Evolutionary conservation across 306 rosid species (phyloP).

Genomic region (Gastrolobium bilobum): DNA sequence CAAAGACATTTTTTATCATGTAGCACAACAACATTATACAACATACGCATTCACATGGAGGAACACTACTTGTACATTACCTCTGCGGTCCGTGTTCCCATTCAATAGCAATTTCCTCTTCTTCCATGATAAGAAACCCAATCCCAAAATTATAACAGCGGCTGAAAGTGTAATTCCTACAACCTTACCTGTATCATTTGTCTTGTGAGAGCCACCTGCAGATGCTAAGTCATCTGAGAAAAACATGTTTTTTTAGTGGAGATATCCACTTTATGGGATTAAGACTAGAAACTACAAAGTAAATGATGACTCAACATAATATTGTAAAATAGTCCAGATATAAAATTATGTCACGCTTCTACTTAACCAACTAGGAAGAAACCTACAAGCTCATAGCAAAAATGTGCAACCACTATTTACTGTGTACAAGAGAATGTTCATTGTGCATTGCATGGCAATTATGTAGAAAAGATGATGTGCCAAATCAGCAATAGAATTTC

Average conservation of each 20-base stretch:
- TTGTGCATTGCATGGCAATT: background rate
- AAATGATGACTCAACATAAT: background rate
- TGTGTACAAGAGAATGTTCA: background rate
- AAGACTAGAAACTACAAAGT: background rate
- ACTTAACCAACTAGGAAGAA: conserved; percentile 15
- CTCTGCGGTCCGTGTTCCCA: conserved; percentile 48
- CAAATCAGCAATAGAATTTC: conserved; percentile 17
- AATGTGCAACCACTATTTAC: background rate
- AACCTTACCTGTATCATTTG: conserved; percentile 36
- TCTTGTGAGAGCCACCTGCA: conserved; percentile 52
- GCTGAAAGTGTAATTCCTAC: conserved; percentile 55
- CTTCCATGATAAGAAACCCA: conserved; percentile 52
- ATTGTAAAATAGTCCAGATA: conserved; percentile 28
- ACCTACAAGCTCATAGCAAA: conserved; percentile 21
- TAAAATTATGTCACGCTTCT: background rate
- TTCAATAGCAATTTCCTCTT: conserved; percentile 48
- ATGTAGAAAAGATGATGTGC: background rate
- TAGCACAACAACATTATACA: conserved; percentile 16
- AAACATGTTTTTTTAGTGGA: conserved; percentile 19
- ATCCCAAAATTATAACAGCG: conserved; percentile 55
- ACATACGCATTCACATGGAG: conserved; percentile 2
- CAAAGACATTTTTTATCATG: conserved; percentile 14
- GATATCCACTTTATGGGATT: conserved; percentile 1
- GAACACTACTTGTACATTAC: conserved; percentile 44
- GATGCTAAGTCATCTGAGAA: conserved; percentile 50